Evolutionary conservation across 2,329 filamentous ascomycete genomes (phyloP).

Genomic region (Sclerotiophoma versabilis): DNA sequence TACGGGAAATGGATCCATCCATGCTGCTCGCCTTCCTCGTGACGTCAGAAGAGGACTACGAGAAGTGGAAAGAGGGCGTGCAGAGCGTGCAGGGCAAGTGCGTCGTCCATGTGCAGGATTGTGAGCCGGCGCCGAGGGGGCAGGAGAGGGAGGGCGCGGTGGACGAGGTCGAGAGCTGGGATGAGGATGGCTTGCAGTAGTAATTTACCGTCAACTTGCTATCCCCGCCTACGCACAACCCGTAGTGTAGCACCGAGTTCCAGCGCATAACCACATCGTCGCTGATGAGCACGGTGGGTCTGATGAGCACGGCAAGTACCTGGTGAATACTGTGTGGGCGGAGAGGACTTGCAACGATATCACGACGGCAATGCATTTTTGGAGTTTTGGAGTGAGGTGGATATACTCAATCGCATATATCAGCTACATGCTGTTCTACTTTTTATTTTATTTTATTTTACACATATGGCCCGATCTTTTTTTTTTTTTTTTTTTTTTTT

Average conservation of each 20-base stretch:
- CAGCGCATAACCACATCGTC: no score
- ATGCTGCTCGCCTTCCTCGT: constrained; percentile 97
- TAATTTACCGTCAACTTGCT: no score
- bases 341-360: constrained; percentile 1
- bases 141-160: constrained; percentile 74
- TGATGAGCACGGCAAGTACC: no score
- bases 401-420: neutral
- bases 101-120: constrained; percentile 83
- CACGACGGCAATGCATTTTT: constrained; percentile 9
- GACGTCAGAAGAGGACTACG: constrained; percentile 81
- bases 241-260: no score
- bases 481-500: neutral
- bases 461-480: neutral
- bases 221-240: no score
- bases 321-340: no score
- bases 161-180: constrained; percentile 88
- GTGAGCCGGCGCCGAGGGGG: constrained; percentile 63
- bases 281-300: no score
- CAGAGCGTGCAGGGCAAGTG: constrained; percentile 75
- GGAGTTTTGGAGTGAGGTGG: constrained; percentile 10
- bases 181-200: constrained; percentile 57
- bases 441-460: no score
- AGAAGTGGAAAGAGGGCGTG: constrained; percentile 78
- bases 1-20: constrained; percentile 95
- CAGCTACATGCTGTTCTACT: neutral